Conservation (phyloP, 768 basidiomycete species). For the Pisolithus microcarpus region DNA sequence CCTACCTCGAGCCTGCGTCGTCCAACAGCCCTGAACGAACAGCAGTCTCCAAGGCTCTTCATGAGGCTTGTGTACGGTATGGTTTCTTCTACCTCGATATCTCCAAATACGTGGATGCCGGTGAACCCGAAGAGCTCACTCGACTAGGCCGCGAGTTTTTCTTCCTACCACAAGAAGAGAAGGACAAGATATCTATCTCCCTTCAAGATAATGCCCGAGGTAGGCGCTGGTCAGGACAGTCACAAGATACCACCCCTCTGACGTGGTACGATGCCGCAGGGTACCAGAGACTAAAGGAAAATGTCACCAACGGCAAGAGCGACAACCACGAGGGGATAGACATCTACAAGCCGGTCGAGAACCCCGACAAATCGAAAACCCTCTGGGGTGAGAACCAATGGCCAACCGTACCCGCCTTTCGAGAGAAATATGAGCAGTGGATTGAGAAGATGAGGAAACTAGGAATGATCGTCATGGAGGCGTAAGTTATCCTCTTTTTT, state of each 20-base stretch:
- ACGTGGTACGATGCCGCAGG: conserved; percentile 37
- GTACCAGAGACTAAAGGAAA: conserved; percentile 74
- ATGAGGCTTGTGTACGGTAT: conserved; percentile 65
- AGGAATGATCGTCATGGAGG: conserved; percentile 80
- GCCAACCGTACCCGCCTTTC: conserved; percentile 56
- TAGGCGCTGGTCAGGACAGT: conserved; percentile 21
- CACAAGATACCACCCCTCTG: neutral
- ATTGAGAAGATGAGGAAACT: conserved; percentile 78
- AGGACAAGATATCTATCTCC: conserved; percentile 62
- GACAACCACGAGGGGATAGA: conserved; percentile 86
- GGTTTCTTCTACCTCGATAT: conserved; percentile 90
- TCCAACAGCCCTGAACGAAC: conserved; percentile 30
- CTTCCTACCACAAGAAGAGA: conserved; percentile 61
- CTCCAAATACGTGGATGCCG: conserved; percentile 44
- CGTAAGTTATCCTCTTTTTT: too few relatives aligned
- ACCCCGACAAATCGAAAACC: conserved; percentile 61
- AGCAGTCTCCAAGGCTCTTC: conserved; percentile 49
- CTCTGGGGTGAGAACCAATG: conserved; percentile 87
- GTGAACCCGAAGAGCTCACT: conserved; percentile 60
- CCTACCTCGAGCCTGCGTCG: conserved; percentile 43
- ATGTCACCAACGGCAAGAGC: conserved; percentile 77
- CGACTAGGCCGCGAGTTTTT: conserved; percentile 71
- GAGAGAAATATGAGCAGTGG: conserved; percentile 64
- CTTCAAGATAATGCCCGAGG: conserved; percentile 75
- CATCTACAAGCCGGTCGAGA: conserved; percentile 66